Evolutionary conservation across 345 rosid genomes (phyloP).

Genomic region (Syzygium grande): DNA sequence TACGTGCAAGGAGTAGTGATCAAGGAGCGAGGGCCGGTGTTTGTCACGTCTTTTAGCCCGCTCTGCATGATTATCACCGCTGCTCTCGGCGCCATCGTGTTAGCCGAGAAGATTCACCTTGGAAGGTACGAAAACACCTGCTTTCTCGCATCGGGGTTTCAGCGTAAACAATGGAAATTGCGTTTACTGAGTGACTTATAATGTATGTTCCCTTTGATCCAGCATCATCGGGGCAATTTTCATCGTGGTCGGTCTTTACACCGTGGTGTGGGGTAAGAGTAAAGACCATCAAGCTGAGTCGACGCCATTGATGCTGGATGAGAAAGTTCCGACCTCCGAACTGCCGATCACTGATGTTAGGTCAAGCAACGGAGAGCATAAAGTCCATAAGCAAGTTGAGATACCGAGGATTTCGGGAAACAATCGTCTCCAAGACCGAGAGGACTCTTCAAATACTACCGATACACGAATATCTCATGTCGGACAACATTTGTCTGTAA

Average conservation of each 20-base stretch:
- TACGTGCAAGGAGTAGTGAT: slow-evolving; percentile 71
- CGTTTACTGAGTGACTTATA: no score
- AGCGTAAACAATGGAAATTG: not conserved
- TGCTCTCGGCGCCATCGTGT: slow-evolving; percentile 44
- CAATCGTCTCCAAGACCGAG: not conserved
- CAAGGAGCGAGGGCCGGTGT: slow-evolving; percentile 72
- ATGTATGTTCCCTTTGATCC: not conserved
- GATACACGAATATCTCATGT: not conserved
- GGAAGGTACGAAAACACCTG: slow-evolving; percentile 59
- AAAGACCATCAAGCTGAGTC: slow-evolving; percentile 27
- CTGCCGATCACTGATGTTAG: slow-evolving; percentile 23
- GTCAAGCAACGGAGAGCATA: not conserved
- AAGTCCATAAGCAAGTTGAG: not conserved
- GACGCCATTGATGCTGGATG: not conserved
- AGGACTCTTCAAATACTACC: not conserved
- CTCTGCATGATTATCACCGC: slow-evolving; percentile 87
- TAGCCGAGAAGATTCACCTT: slow-evolving; percentile 62
- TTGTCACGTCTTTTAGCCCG: slow-evolving; percentile 74
- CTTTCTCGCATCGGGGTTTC: not conserved
- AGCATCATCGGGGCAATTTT: slow-evolving; percentile 74
- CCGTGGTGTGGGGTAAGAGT: slow-evolving; percentile 91
- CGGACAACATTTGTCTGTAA: not conserved
- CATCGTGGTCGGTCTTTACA: slow-evolving; percentile 71
- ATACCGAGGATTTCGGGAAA: not conserved
- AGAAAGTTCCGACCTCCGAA: slow-evolving; percentile 27